Conservation (phyloP, 305 asterid genomes). For the Plantago rigida region DNA sequence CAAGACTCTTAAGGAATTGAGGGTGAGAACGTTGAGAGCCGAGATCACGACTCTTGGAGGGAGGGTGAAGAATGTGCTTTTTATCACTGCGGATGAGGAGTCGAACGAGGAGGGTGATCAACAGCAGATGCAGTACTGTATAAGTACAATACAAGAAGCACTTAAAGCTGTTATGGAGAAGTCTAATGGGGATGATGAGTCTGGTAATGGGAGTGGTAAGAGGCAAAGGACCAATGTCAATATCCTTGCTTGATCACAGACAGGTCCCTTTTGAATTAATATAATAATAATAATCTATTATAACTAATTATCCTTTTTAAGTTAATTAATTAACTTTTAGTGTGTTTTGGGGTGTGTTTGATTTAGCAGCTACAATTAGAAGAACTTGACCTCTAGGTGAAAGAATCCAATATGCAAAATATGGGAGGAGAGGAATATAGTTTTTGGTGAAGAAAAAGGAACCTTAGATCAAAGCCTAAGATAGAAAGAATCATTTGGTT, state of each 20-base stretch:
- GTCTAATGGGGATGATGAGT: constrained; percentile 47
- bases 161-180: constrained; percentile 75
- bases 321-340: too few species aligned
- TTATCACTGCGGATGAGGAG: constrained; percentile 49
- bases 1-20: constrained; percentile 39
- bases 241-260: too few species aligned
- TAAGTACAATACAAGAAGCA: constrained; percentile 68
- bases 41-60: constrained; percentile 66
- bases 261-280: too few species aligned
- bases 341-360: too few species aligned
- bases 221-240: constrained; percentile 56
- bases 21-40: constrained; percentile 46
- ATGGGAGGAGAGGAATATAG: too few species aligned
- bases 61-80: constrained; percentile 50
- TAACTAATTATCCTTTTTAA: too few species aligned
- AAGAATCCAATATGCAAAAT: too few species aligned
- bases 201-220: constrained; percentile 63
- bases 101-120: constrained; percentile 10
- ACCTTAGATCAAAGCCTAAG: constrained; percentile 34
- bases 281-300: too few species aligned
- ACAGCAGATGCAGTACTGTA: constrained; percentile 29
- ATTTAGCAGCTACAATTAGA: too few species aligned
- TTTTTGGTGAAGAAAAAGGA: constrained; percentile 36
- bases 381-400: too few species aligned
- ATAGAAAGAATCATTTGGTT: constrained; percentile 22